Base-by-base conservation (phyloP, 2,329 filamentous ascomycete species). In the Claviceps spartinae region DNA sequence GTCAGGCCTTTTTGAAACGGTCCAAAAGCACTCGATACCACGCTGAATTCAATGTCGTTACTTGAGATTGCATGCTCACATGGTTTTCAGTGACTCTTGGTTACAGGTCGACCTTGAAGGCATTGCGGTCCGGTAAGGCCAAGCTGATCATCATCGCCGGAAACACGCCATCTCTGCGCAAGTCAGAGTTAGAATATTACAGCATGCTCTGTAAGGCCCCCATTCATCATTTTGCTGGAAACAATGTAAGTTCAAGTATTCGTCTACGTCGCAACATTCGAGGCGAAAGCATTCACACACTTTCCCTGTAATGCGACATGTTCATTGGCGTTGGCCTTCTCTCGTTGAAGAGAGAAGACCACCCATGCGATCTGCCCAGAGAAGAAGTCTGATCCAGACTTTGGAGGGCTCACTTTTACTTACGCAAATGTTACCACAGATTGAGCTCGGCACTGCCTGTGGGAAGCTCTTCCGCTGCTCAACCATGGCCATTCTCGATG, bases 381-480 rank as follows among this genome's bases (percentile, higher is more conserved):
- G 88, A 95, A 90, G 83, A 91, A 89, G 88, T 86, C 83, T 86
- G 26, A 67, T 58, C 63, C 63, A 75, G 83, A 82, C 87, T 93
- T 93, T 86, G 88, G 88, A 94, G 88, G 88, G 88, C 83, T 74
- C 67, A 72, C 63, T 63, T 67, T 63, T 70, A 80, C 81, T 84
- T 76, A 85, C 79, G 67, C 30, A 30, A 64, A 58, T 68, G 55
- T 63, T 47, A 20, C 54, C 55, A 72, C 72, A 97, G 90, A 96
- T 97, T 70, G 93, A 97, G 79, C 82, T 98, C 62, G 93, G 93
- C 68, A 97, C 90, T 69, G 90, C 89, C 64, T 96, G 90, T 78
- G 93, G 93, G 80, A 97, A 97, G 81, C 86, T 98, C 70, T 98
- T 95, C 86, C 83, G 89, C 65, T 95, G 88, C 83, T 91, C 88